phyloP scores from a whole-genome alignment of 73 alveolate genomes.

The Halteria grandinella region DNA sequence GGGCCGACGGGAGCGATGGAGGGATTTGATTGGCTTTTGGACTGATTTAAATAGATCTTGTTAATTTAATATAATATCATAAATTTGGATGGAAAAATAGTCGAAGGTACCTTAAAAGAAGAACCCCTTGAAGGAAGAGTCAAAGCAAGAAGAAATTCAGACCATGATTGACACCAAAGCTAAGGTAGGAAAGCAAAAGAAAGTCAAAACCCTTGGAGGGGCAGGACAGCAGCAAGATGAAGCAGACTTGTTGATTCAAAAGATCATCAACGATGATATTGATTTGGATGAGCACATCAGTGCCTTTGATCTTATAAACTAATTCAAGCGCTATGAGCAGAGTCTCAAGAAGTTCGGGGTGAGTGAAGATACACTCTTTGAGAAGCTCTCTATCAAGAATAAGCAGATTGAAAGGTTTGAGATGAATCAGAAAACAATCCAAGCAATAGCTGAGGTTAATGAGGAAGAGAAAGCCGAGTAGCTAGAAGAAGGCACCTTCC shows the following conservation, averaged over 20 bases:
- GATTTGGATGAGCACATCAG: slow-evolving; percentile 47
- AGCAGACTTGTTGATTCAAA: background rate
- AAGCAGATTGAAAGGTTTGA: slow-evolving; percentile 24
- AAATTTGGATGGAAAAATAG: no score
- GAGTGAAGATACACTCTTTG: slow-evolving; percentile 25
- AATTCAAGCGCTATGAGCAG: slow-evolving; percentile 17
- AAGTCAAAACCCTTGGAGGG: no score
- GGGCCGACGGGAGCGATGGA: no score
- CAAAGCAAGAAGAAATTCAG: no score
- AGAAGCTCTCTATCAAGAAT: slow-evolving; percentile 36
- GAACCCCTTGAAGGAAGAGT: no score
- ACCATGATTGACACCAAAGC: no score
- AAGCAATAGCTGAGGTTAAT: background rate
- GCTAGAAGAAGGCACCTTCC: background rate
- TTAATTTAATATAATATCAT: no score
- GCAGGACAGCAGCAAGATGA: slow-evolving; percentile 1
- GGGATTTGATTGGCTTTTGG: no score
- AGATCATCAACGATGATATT: slow-evolving; percentile 23
- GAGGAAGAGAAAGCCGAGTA: background rate
- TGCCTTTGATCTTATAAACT: slow-evolving; percentile 39
- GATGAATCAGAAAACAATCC: background rate
- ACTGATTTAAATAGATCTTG: no score
- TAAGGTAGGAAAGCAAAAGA: no score
- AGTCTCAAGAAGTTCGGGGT: slow-evolving; percentile 17
- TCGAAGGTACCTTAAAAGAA: no score